These are phyloP conservation scores for Microsporum canis DNA, from an alignment of 2,329 filamentous ascomycete genomes.

Conservation along the genomic window DNA sequence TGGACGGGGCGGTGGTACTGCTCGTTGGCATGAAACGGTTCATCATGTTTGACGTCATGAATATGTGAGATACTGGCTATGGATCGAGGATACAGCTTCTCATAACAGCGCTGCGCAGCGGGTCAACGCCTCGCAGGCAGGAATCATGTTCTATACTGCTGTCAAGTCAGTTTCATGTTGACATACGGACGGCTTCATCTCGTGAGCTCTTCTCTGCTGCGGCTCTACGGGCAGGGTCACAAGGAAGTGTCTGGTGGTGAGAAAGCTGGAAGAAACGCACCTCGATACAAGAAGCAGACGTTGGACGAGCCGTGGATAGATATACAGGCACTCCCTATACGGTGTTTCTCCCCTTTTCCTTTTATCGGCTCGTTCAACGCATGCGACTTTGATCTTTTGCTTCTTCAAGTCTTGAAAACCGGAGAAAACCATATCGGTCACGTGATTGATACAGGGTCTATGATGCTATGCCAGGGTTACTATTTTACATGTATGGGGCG, in stretches of 20 bases:
- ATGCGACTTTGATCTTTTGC: neutral
- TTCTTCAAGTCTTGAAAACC: neutral
- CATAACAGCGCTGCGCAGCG: neutral
- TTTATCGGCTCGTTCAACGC: neutral
- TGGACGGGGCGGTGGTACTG: slow-evolving; percentile 24
- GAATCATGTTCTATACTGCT: neutral
- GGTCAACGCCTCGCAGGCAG: neutral
- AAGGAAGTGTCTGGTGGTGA: neutral
- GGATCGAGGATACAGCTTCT: neutral
- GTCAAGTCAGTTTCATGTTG: neutral
- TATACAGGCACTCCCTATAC: no score
- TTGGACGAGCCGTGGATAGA: no score
- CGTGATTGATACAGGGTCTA: neutral
- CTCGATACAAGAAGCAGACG: neutral
- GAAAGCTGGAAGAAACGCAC: neutral
- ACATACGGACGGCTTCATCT: neutral
- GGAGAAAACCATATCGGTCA: neutral
- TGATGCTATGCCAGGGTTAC: no score
- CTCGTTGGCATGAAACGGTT: slow-evolving; percentile 38
- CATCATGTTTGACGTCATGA: slow-evolving; percentile 42
- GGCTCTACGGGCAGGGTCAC: neutral
- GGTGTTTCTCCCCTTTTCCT: neutral
- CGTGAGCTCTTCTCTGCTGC: neutral
- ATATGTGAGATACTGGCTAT: no score
- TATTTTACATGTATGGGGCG: no score